Evolutionary conservation across 179 eudicot species (phyloP).

Genomic region (Beta macrorhiza): DNA sequence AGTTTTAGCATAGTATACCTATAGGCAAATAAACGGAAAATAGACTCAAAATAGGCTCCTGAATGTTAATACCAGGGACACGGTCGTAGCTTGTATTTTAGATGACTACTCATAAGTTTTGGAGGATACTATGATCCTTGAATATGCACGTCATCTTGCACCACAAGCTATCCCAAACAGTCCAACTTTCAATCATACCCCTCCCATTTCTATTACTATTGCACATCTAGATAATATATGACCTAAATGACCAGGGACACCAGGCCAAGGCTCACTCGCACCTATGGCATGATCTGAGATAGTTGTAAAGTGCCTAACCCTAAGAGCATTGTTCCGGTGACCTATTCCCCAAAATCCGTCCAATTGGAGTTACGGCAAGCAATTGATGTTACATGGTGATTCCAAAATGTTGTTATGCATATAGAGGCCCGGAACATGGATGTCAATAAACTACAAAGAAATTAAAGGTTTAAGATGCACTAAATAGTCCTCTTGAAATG

Average conservation of each 20-base stretch:
- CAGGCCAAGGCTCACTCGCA: neutral
- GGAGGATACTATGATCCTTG: slow-evolving; percentile 7
- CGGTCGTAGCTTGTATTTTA: neutral
- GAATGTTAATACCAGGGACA: neutral
- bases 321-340: neutral
- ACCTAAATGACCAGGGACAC: neutral
- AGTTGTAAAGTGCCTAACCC: neutral
- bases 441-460: slow-evolving; percentile 1
- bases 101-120: neutral
- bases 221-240: neutral
- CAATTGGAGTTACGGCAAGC: neutral
- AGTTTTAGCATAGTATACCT: neutral
- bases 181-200: neutral
- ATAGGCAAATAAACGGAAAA: neutral
- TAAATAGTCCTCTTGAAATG: neutral
- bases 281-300: neutral
- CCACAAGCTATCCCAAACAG: neutral
- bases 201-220: neutral
- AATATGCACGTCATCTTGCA: neutral
- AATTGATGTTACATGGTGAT: too few species aligned
- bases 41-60: neutral
- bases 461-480: neutral
- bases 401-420: neutral
- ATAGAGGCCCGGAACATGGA: neutral
- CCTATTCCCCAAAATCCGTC: neutral